phyloP scores from a whole-genome alignment of 2,329 filamentous ascomycete genomes.

The Aureobasidium sp. region DNA sequence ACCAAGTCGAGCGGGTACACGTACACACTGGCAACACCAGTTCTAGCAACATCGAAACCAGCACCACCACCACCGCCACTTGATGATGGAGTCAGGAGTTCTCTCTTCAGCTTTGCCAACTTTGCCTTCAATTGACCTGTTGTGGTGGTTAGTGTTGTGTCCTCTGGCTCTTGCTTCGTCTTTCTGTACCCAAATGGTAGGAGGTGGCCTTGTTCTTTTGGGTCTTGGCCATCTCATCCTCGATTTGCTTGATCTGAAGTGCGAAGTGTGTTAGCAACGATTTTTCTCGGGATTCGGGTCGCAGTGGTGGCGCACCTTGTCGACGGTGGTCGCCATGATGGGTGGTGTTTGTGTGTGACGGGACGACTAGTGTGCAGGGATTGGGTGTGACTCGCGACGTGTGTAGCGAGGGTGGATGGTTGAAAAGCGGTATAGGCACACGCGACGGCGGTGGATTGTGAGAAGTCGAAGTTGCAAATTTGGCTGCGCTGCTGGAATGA shows the following conservation, averaged over 20 bases:
- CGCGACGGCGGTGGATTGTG: background rate
- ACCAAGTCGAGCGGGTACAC: conserved; percentile 22
- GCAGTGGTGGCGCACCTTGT: conserved; percentile 59
- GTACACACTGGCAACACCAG: conserved; percentile 85
- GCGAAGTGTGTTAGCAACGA: conserved; percentile 30
- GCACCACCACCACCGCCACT: conserved; percentile 76
- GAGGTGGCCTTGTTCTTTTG: conserved; percentile 97
- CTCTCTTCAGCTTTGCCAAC: conserved; percentile 93
- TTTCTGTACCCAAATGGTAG: conserved; percentile 65
- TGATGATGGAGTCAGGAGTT: conserved; percentile 76
- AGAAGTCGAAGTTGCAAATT: conserved; percentile 15
- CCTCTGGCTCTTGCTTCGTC: background rate
- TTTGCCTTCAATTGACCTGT: conserved; percentile 88
- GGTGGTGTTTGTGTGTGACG: conserved; percentile 12
- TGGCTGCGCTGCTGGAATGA: background rate
- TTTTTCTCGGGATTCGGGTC: conserved; percentile 12
- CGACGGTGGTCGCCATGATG: conserved; percentile 93
- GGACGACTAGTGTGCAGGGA: background rate
- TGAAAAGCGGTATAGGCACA: background rate
- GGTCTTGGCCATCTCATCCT: conserved; percentile 94
- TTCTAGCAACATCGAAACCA: conserved; percentile 96
- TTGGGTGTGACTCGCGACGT: background rate
- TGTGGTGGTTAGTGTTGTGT: background rate
- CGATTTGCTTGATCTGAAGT: conserved; percentile 84
- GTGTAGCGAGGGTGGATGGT: background rate